These are phyloP conservation scores for Lepiota venenata DNA, from an alignment of 768 basidiomycete genomes.

Conservation along the genomic window DNA sequence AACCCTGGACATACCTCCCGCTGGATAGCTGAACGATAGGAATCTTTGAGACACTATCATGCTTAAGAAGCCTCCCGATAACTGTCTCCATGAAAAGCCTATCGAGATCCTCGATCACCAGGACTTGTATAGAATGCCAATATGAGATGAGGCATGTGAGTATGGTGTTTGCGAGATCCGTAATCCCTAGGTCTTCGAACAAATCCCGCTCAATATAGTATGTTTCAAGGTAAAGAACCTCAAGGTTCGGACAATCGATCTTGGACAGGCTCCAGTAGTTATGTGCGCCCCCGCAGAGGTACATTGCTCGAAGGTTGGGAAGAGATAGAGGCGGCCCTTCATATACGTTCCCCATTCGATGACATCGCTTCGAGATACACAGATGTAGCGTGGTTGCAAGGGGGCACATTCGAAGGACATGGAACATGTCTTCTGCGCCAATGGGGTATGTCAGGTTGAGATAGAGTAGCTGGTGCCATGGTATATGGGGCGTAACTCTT, in stretches of 20 bases:
- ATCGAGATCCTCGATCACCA: not conserved
- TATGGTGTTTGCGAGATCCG: not conserved
- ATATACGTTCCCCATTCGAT: not conserved
- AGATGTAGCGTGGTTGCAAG: not conserved
- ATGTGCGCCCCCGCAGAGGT: constrained; percentile 1
- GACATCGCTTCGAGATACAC: too few species aligned
- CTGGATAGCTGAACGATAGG: too few species aligned
- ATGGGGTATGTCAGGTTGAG: constrained; percentile 8
- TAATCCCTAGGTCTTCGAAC: not conserved
- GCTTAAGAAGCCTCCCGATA: too few species aligned
- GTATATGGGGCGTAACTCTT: not conserved
- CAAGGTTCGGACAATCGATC: constrained; percentile 8
- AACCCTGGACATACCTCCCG: too few species aligned
- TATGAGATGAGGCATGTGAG: too few species aligned
- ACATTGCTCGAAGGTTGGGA: constrained; percentile 3
- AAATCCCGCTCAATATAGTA: not conserved
- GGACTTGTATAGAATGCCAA: not conserved
- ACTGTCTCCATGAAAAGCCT: too few species aligned
- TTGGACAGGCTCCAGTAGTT: constrained; percentile 1
- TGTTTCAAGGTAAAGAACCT: constrained; percentile 2
- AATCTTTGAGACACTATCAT: too few species aligned
- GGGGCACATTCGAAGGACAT: constrained; percentile 6
- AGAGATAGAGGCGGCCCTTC: not conserved
- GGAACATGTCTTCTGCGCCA: constrained; percentile 3
- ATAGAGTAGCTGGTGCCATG: constrained; percentile 3